Evolutionary conservation across 78 protist species (phyloP).

Genomic region (Polysphondylium violaceum): DNA sequence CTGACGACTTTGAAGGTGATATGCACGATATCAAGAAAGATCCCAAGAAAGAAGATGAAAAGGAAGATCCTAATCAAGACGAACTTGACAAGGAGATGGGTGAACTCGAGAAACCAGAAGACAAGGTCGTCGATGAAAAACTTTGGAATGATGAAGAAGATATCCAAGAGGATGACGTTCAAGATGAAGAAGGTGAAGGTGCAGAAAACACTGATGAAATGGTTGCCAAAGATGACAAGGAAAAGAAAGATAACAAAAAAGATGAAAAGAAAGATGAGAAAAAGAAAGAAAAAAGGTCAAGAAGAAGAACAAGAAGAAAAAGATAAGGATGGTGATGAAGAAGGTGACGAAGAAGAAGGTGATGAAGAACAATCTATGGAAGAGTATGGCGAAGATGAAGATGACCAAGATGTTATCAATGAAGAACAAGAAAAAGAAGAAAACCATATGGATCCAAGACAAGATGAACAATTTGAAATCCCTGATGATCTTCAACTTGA

Average conservation of each 20-base stretch:
- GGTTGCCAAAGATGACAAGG: conserved; percentile 71
- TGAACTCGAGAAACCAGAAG: conserved; percentile 78
- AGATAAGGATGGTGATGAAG: conserved; percentile 57
- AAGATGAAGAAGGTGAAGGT: conserved; percentile 78
- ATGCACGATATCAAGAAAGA: conserved; percentile 85
- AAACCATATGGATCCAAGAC: conserved; percentile 59
- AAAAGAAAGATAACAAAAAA: not conserved
- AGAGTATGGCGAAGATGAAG: conserved; percentile 68
- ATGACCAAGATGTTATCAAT: conserved; percentile 35
- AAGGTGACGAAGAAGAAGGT: conserved; percentile 13
- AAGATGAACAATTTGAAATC: conserved; percentile 70
- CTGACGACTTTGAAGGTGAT: conserved; percentile 93
- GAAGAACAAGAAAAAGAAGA: conserved; percentile 77
- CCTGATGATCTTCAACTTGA: conserved; percentile 72
- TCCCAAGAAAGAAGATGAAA: conserved; percentile 82
- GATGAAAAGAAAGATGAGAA: conserved; percentile 57
- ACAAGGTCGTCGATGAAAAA: conserved; percentile 88
- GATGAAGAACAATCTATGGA: conserved; percentile 46
- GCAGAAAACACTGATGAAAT: conserved; percentile 53
- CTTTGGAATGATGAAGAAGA: conserved; percentile 92
- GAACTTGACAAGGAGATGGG: conserved; percentile 88
- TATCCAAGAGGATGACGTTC: conserved; percentile 85
- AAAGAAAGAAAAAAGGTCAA: conserved; percentile 27
- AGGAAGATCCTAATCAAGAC: conserved; percentile 64
- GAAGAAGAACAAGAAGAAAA: conserved; percentile 10